Evolutionary conservation across 2,329 filamentous ascomycete genomes (phyloP), one percentile per base, ranked within the genome.

Genomic region (Xylaria sp.): DNA sequence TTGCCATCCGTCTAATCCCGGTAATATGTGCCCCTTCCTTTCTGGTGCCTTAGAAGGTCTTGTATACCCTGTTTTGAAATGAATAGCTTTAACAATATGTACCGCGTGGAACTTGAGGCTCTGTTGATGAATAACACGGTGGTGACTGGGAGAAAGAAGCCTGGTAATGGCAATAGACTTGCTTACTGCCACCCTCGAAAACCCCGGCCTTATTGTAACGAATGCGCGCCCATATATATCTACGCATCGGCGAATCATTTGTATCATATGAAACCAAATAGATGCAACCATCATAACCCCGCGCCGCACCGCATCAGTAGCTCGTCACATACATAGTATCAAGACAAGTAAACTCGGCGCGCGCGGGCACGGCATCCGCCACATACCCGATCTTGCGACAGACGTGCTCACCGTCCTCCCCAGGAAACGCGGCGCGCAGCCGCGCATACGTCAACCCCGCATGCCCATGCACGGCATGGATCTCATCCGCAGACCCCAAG

Each of bases 341-440:
- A 18, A 53, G 16, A 53, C 50, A 53, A 9, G 12, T 51, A 27
- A 58, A 58, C 23, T n/a, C 23, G 5, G 44, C 62, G 10, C 63
- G 55, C 5, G 1, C 27, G 1, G 55, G 37, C 25, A 60, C 16
- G 2, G 57, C 55, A 54, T 65, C 63, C 0, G 16, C 35, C 1
- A 54, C 55, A 18, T 29, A 60, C 16, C 21, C 47, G n/a, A 60
- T 60, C 21, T 35, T 65, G 9, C 32, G 21, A 13, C 44, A 16
- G 12, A 53, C 27, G n/a, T n/a, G n/a, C 10, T 25, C 32, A 4
- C 12, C 16, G 5, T n/a, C 42, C 18, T 21, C 6, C 42, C 42
- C 16, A 10, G 53, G 42, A 25, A 50, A 64, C 21, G 29, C 32
- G 21, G 23, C 2, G n/a, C 42, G 47, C 1, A 64, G 5, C 5